These are phyloP conservation scores for Datisca glomerata DNA, from an alignment of 306 rosid species.

Conservation along the genomic window DNA sequence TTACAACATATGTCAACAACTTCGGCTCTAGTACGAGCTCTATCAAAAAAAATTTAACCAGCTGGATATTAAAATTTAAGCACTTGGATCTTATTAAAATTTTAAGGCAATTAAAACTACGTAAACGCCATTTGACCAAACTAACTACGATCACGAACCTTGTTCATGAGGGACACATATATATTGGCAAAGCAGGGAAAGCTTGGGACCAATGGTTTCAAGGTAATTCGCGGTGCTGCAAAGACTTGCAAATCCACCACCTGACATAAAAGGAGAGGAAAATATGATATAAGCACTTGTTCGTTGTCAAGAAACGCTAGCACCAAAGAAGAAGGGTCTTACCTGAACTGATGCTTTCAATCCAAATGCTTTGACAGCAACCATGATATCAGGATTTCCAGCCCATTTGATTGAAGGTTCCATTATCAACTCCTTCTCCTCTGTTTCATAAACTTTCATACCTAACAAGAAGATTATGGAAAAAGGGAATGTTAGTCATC, in stretches of 20 bases:
- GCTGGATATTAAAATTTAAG: too few relatives aligned
- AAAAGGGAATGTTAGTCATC: background rate
- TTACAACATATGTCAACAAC: too few relatives aligned
- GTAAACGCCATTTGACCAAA: too few relatives aligned
- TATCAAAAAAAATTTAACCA: too few relatives aligned
- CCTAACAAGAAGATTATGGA: conserved; percentile 26
- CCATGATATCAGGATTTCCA: conserved; percentile 70
- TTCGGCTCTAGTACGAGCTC: too few relatives aligned
- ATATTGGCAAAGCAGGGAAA: conserved; percentile 82
- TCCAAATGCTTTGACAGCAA: conserved; percentile 41
- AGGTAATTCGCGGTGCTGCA: conserved; percentile 39
- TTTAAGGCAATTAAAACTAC: too few relatives aligned
- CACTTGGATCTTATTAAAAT: too few relatives aligned
- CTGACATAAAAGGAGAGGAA: conserved; percentile 29
- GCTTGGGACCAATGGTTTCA: conserved; percentile 85
- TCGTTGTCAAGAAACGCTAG: conserved; percentile 5
- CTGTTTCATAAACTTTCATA: conserved; percentile 55
- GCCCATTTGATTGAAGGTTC: conserved; percentile 85
- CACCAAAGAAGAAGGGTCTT: conserved; percentile 10
- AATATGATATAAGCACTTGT: conserved; percentile 3
- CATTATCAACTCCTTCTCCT: conserved; percentile 73
- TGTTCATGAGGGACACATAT: conserved; percentile 77
- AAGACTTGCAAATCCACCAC: conserved; percentile 69
- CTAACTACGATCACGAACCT: conserved; percentile 56
- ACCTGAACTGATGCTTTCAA: conserved; percentile 61